phyloP scores from a whole-genome alignment of 2,329 filamentous ascomycete genomes.

The Chaetomiaceae sp. region DNA sequence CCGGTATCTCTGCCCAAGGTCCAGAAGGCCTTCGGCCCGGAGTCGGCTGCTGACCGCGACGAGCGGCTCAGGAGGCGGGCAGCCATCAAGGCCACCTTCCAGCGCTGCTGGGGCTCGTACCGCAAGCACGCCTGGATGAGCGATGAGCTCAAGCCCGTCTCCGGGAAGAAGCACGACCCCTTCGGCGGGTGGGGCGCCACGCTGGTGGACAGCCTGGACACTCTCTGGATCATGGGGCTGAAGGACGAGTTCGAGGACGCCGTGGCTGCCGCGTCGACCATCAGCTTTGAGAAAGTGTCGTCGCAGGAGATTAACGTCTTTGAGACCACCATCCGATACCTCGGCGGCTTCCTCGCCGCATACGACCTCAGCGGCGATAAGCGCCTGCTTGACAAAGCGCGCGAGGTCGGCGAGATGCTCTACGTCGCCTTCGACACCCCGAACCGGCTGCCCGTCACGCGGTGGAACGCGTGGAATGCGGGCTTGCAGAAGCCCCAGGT shows the following conservation, averaged over 20 bases:
- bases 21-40: constrained; percentile 12
- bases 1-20: constrained; percentile 15
- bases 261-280: constrained; percentile 48
- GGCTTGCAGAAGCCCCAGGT: constrained; percentile 28
- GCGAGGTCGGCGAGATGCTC: constrained; percentile 41
- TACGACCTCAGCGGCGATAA: constrained; percentile 56
- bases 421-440: constrained; percentile 41
- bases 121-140: constrained; percentile 56
- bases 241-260: constrained; percentile 60
- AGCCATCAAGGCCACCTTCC: constrained; percentile 12
- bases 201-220: constrained; percentile 61
- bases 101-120: constrained; percentile 50
- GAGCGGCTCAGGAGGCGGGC: constrained; percentile 12
- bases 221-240: constrained; percentile 67
- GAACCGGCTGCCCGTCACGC: constrained; percentile 45
- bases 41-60: constrained; percentile 11
- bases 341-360: constrained; percentile 63
- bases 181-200: constrained; percentile 65
- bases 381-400: constrained; percentile 37
- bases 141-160: constrained; percentile 56
- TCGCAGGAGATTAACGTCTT: constrained; percentile 56
- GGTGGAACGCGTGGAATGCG: constrained; percentile 41
- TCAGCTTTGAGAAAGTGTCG: constrained; percentile 55
- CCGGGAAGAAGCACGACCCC: constrained; percentile 45
- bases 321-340: constrained; percentile 65